Base-by-base conservation (phyloP, 345 rosid species). In the Raphanus raphanistrum region DNA sequence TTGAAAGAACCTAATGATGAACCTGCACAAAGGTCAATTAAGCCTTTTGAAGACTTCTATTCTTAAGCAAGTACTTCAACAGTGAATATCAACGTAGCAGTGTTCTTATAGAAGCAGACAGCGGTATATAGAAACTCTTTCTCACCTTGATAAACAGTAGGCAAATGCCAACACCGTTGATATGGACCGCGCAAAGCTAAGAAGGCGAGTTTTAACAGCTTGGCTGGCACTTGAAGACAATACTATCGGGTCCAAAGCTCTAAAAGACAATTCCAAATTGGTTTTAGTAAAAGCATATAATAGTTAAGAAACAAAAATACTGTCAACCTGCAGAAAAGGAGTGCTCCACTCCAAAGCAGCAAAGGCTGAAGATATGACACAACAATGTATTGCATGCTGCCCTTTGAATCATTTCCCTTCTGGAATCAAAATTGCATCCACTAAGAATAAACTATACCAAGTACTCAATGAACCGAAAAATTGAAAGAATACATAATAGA, bases 111-210 rank as follows among this genome's bases (percentile, higher is more conserved):
- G 26, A 27, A 59, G 33, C 8, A 27, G 63, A 59, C 15, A 45
- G 50, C 25, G 31, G 9, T 35, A 13, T 41, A 54, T 0, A 74
- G 73, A 38, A 48, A 66, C 73, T 28, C 68, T 82, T 57, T 17
- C 86, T 81, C 78, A 92, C 99, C 97, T 88, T 74, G 99, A 92
- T 59, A 92, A 83, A 84, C 94, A 90, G 80, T 78, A 90, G 35
- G 94, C 91, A 85, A 92, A 95, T 52, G 93, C 93, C 85, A 95
- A 80, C 57, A 91, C 92, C 0, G 92, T 86, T 28, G 99, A 88
- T 16, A 90, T 81, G 68, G 97, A 87, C 54, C 83, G 84, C 33
- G 86, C 84, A 86, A 95, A 95, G 76, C 72, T 84, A 73, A 92
- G 80, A 78, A 92, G 83, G 35, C 99, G 91, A 66, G 90, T 91